These are phyloP conservation scores for Nitzschia sp. DNA, from an alignment of 108 stramenopile species.

Conservation along the genomic window DNA sequence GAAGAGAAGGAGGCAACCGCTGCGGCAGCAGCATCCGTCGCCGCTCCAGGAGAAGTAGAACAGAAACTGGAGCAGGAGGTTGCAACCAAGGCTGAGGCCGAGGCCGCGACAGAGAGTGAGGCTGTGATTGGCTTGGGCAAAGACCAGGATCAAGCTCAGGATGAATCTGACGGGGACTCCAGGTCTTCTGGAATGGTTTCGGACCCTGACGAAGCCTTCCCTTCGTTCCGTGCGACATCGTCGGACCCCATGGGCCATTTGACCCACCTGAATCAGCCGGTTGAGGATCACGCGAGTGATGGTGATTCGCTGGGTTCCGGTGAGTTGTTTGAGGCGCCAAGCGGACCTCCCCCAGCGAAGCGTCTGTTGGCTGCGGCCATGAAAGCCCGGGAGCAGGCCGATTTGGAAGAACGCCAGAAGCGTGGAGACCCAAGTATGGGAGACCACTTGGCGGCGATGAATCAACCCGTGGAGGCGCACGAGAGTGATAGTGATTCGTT, in stretches of 20 bases:
- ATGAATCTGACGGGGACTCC: too few species aligned
- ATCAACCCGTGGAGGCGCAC: constrained; percentile 5
- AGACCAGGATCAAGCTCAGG: too few species aligned
- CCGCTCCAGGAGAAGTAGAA: background rate
- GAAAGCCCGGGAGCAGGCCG: background rate
- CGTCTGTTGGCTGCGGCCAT: constrained; percentile 1
- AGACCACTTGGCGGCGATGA: background rate
- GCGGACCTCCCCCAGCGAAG: background rate
- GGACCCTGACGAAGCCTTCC: too few species aligned
- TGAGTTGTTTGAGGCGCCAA: background rate
- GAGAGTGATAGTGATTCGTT: constrained; percentile 11
- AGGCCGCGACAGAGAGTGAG: too few species aligned
- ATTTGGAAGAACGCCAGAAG: background rate
- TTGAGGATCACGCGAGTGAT: background rate
- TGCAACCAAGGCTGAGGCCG: background rate
- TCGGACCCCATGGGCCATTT: background rate
- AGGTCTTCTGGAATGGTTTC: too few species aligned
- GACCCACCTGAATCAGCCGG: background rate
- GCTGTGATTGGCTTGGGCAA: too few species aligned
- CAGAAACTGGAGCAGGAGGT: background rate
- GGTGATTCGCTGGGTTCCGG: background rate
- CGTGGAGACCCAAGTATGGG: background rate
- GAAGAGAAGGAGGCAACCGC: background rate
- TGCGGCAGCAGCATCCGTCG: background rate
- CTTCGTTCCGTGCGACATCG: background rate